A percentile compares a stretch with the other conserved stretches of the same genome.
Conservation (phyloP, 2,329 filamentous ascomycete genomes). For the Paradendryphiella salina region DNA sequence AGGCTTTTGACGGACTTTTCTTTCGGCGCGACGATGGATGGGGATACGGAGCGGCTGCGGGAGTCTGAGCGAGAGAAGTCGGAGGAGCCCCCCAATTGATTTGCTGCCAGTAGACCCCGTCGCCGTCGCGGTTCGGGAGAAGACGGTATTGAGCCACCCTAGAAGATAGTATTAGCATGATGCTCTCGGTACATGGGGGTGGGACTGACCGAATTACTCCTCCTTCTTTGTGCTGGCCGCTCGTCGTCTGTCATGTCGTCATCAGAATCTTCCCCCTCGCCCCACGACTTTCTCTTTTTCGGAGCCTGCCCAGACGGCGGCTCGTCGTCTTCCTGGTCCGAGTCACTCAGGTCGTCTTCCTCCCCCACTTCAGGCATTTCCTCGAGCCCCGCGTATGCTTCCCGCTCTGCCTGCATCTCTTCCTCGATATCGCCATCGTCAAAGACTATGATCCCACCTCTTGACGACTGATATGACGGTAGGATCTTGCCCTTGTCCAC, state of each 20-base stretch:
- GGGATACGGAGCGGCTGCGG: constrained; percentile 43
- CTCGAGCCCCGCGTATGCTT: constrained; percentile 81
- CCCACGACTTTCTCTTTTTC: constrained; percentile 49
- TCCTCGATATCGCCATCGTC: constrained; percentile 95
- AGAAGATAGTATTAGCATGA: constrained; percentile 49
- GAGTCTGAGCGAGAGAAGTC: constrained; percentile 49
- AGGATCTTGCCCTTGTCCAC: constrained; percentile 74
- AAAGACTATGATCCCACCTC: constrained; percentile 88
- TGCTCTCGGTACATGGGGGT: background rate
- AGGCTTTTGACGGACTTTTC: constrained; percentile 72
- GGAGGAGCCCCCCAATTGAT: constrained; percentile 41
- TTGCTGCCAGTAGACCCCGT: constrained; percentile 56
- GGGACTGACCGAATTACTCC: constrained; percentile 81
- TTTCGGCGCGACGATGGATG: constrained; percentile 50
- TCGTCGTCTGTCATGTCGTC: constrained; percentile 70
- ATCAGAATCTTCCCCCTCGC: constrained; percentile 64
- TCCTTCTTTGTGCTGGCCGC: constrained; percentile 75
- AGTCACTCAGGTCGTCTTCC: constrained; percentile 63
- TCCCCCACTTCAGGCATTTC: constrained; percentile 91
- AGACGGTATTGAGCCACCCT: constrained; percentile 63
- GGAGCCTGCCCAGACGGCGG: constrained; percentile 44
- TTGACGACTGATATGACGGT: constrained; percentile 72
- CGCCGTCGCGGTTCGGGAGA: constrained; percentile 66
- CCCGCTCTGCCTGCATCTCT: constrained; percentile 71
- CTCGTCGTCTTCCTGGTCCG: constrained; percentile 47